These are phyloP conservation scores for Mucor irregularis DNA, from an alignment of 371 early-diverging fungal species.

Conservation along the genomic window DNA sequence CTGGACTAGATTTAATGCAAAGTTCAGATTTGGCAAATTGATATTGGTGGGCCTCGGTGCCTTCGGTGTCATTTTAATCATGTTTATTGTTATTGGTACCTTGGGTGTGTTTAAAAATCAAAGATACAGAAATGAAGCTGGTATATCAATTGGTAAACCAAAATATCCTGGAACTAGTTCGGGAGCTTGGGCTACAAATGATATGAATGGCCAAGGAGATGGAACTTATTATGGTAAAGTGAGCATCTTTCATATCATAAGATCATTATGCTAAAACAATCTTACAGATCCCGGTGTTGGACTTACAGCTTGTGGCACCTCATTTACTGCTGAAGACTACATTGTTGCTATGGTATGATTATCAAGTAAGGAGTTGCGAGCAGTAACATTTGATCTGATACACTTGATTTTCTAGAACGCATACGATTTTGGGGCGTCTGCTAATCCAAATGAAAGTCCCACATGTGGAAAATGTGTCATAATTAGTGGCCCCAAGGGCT, in stretches of 20 bases:
- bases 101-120: constrained; percentile 37
- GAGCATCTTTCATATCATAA: neutral
- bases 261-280: neutral
- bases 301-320: constrained; percentile 38
- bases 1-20: constrained; percentile 37
- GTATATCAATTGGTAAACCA: constrained; percentile 36
- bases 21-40: constrained; percentile 32
- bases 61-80: constrained; percentile 26
- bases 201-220: constrained; percentile 43
- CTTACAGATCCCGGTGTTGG: constrained; percentile 23
- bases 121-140: constrained; percentile 26
- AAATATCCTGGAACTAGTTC: constrained; percentile 41
- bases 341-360: constrained; percentile 42
- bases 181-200: constrained; percentile 30
- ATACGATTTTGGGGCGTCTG: constrained; percentile 41
- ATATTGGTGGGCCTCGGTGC: constrained; percentile 27
- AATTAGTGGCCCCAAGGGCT: constrained; percentile 39
- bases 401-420: constrained; percentile 26
- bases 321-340: constrained; percentile 39
- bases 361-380: constrained; percentile 1
- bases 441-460: constrained; percentile 45
- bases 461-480: constrained; percentile 46
- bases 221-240: constrained; percentile 48
- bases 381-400: neutral
- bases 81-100: constrained; percentile 38